These are phyloP conservation scores for Harringtonia lauricola DNA, from an alignment of 2,329 filamentous ascomycete species.

Conservation along the genomic window DNA sequence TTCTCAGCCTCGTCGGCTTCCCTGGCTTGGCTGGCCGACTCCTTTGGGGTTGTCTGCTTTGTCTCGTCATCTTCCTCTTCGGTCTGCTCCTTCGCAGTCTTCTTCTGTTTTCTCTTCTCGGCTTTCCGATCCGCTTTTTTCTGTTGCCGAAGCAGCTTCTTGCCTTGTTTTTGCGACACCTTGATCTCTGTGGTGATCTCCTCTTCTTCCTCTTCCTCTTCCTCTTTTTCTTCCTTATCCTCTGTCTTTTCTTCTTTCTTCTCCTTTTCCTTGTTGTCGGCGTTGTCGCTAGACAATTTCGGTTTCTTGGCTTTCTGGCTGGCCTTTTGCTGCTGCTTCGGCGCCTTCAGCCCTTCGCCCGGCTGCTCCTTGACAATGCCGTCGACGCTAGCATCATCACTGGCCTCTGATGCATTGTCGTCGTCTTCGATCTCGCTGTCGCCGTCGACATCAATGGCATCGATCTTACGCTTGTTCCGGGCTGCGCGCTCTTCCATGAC, in stretches of 20 bases:
- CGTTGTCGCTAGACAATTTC: conserved; percentile 19
- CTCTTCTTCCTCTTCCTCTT: conserved; percentile 15
- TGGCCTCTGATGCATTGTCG: conserved; percentile 24
- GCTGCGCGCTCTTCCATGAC: conserved; percentile 68
- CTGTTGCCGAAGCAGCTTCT: conserved; percentile 36
- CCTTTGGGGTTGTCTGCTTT: conserved; percentile 19
- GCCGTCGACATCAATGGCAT: conserved; percentile 24
- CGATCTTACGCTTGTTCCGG: conserved; percentile 68
- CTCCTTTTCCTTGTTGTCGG: conserved; percentile 11
- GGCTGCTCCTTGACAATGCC: conserved; percentile 51
- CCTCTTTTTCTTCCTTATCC: conserved; percentile 4
- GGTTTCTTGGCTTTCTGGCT: conserved; percentile 40
- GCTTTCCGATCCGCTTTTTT: conserved; percentile 40
- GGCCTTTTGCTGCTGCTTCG: conserved; percentile 21
- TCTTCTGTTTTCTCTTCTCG: conserved; percentile 28
- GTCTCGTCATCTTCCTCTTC: conserved; percentile 1
- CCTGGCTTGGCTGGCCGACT: conserved; percentile 26
- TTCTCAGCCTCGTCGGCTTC: conserved; percentile 36
- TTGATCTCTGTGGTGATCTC: conserved; percentile 10
- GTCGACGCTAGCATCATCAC: conserved; percentile 34
- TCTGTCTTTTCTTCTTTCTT: conserved; percentile 10
- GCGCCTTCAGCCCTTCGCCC: conserved; percentile 49
- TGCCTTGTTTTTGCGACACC: conserved; percentile 36
- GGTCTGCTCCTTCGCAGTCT: conserved; percentile 26
- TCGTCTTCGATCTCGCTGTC: conserved; percentile 21